Percentiles rank a stretch among this genome's conserved stretches.
Evolutionary conservation across 805 yeast genomes (phyloP).

Genomic region (Wickerhamiella vanderwaltii): DNA sequence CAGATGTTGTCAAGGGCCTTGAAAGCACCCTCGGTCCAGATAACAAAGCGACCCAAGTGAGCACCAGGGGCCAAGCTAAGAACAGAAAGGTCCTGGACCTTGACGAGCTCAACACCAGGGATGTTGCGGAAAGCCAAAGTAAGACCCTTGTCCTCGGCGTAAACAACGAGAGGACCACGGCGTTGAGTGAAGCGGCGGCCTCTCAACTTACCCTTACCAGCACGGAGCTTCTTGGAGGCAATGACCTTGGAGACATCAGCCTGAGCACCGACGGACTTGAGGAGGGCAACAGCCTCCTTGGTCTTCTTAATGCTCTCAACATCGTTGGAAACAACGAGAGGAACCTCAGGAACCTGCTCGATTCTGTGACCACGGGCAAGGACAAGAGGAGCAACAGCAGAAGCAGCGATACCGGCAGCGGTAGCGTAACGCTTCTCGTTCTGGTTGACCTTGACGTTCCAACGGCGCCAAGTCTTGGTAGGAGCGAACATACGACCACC

Average conservation of each 20-base stretch:
- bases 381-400: constrained; percentile 95
- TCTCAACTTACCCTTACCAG: constrained; percentile 99
- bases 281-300: constrained; percentile 96
- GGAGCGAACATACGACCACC: constrained; percentile 99
- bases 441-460: constrained; percentile 99
- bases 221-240: constrained; percentile 97
- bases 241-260: constrained; percentile 95
- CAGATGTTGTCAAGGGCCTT: constrained; percentile 92
- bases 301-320: constrained; percentile 90
- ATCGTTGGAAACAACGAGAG: constrained; percentile 90
- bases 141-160: constrained; percentile 94
- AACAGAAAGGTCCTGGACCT: constrained; percentile 83
- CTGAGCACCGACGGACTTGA: constrained; percentile 98
- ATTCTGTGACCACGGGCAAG: constrained; percentile 99
- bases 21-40: constrained; percentile 99
- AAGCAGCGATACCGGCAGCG: constrained; percentile 98
- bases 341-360: constrained; percentile 96
- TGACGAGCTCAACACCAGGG: constrained; percentile 98
- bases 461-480: constrained; percentile 99
- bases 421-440: constrained; percentile 99
- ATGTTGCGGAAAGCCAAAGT: constrained; percentile 98
- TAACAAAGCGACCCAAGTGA: constrained; percentile 98
- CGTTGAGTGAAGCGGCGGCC: constrained; percentile 99
- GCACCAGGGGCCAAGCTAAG: constrained; percentile 99
- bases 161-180: constrained; percentile 98